Percentiles rank a stretch among this genome's conserved stretches.
Evolutionary conservation across 306 rosid genomes (phyloP).

Genomic region (Trichosanthes cucumerina): DNA sequence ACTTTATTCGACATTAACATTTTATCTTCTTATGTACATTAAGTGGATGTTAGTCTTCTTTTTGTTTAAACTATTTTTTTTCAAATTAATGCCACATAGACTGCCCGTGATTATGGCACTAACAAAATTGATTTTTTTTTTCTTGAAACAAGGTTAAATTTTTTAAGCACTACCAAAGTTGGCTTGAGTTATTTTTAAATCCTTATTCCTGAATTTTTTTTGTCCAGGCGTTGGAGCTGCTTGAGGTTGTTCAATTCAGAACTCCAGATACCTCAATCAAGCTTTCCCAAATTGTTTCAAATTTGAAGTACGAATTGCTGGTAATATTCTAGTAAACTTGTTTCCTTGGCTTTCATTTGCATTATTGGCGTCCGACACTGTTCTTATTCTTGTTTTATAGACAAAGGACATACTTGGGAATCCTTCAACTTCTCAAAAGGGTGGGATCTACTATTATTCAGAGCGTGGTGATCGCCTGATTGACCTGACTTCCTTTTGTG

Average conservation of each 20-base stretch:
- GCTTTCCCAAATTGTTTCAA: constrained; percentile 53
- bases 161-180: neutral
- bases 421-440: constrained; percentile 71
- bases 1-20: neutral
- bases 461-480: constrained; percentile 94
- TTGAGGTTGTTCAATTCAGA: constrained; percentile 86
- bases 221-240: constrained; percentile 76
- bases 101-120: neutral
- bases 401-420: constrained; percentile 64
- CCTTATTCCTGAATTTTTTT: neutral
- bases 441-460: constrained; percentile 80
- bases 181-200: neutral
- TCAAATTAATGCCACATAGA: neutral
- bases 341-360: constrained; percentile 9
- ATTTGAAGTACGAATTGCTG: constrained; percentile 54
- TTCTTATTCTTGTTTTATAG: constrained; percentile 30
- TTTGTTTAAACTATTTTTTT: neutral
- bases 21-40: neutral
- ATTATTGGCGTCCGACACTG: neutral
- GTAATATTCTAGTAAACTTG: constrained; percentile 34
- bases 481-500: constrained; percentile 71
- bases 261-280: constrained; percentile 59
- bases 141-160: neutral
- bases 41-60: neutral
- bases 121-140: neutral